Conservation (phyloP, 1,139 yeast species). For the Yamadazyma buinensis region DNA sequence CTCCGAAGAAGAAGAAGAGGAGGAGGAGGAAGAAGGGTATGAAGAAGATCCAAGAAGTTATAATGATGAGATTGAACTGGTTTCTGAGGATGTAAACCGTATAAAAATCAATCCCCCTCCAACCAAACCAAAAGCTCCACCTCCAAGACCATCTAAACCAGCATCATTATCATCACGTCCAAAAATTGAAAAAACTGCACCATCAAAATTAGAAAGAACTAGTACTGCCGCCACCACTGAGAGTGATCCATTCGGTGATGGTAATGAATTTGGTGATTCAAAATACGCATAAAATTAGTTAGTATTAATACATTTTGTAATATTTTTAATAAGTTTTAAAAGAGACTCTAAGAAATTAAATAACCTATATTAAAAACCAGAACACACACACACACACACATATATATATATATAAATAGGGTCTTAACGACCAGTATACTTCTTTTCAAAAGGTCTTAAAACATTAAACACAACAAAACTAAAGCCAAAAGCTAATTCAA, state of each 20-base stretch:
- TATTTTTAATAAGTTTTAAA: neutral
- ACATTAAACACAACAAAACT: slow-evolving; percentile 61
- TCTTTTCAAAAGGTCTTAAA: slow-evolving; percentile 67
- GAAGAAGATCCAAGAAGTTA: slow-evolving; percentile 7
- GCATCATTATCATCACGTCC: slow-evolving; percentile 10
- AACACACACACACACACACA: too few relatives aligned
- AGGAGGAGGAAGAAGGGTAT: neutral
- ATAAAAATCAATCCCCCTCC: slow-evolving; percentile 10
- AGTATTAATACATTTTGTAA: too few relatives aligned
- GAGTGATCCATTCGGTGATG: slow-evolving; percentile 72
- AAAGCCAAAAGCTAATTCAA: slow-evolving; percentile 71
- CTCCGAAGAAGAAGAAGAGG: slow-evolving; percentile 26
- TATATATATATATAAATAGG: too few relatives aligned
- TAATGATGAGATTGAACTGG: slow-evolving; percentile 18
- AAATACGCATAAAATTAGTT: neutral
- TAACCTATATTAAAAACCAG: neutral
- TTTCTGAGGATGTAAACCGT: slow-evolving; percentile 16
- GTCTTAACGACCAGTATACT: slow-evolving; percentile 52
- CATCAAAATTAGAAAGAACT: slow-evolving; percentile 12
- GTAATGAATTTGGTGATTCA: slow-evolving; percentile 34
- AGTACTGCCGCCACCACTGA: slow-evolving; percentile 21
- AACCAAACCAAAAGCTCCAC: slow-evolving; percentile 21
- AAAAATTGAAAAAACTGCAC: too few relatives aligned
- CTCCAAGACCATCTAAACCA: slow-evolving; percentile 32
- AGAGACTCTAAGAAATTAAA: neutral